A percentile compares a stretch with the other conserved stretches of the same genome.
Evolutionary conservation across 768 basidiomycete genomes (phyloP).

Genomic region (Tulasnella calospora): DNA sequence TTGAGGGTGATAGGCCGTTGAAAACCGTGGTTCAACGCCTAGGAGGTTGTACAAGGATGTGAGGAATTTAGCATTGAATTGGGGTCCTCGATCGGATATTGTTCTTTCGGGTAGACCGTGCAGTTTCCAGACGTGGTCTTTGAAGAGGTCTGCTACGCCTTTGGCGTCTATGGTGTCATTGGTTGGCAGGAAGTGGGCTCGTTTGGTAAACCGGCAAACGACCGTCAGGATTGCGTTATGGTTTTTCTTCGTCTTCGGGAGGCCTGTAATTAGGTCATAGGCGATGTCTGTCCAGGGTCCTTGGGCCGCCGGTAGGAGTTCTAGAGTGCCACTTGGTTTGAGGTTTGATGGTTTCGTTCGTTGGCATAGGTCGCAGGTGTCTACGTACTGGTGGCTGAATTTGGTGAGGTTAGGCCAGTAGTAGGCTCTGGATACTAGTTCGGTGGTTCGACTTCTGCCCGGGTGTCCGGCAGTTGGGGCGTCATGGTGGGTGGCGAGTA

Average conservation of each 20-base stretch:
- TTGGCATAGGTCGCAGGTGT: conserved; percentile 6
- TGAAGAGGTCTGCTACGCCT: conserved; percentile 41
- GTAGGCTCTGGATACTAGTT: not conserved
- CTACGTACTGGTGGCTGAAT: not conserved
- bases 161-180: conserved; percentile 33
- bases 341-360: not conserved
- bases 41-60: conserved; percentile 32
- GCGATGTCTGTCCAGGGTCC: conserved; percentile 12
- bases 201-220: conserved; percentile 43
- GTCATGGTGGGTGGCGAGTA: not conserved
- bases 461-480: too few species aligned
- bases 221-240: conserved; percentile 39
- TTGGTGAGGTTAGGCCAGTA: not conserved
- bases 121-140: conserved; percentile 37
- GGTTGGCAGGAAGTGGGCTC: conserved; percentile 43
- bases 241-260: conserved; percentile 34
- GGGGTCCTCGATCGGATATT: conserved; percentile 22
- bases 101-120: conserved; percentile 12
- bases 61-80: conserved; percentile 19
- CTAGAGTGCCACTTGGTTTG: not conserved
- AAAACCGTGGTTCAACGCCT: conserved; percentile 31
- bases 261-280: conserved; percentile 37
- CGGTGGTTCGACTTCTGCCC: not conserved
- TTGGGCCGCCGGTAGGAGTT: not conserved
- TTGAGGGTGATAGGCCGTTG: conserved; percentile 46